Evolutionary conservation across 345 rosid species (phyloP).

Genomic region (Hirschfeldia incana): DNA sequence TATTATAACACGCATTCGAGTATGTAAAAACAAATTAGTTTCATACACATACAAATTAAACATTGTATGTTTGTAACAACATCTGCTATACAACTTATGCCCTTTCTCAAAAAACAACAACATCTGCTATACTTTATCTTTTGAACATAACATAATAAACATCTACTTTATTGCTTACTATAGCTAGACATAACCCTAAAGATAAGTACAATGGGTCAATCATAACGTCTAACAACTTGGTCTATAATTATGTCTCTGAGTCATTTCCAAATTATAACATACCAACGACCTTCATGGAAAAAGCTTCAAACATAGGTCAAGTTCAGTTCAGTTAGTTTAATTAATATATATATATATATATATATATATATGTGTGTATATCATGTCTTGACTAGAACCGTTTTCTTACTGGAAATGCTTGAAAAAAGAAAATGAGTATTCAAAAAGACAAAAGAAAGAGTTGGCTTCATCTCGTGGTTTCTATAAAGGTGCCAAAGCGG

Average conservation of each 20-base stretch:
- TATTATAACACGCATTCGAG: not conserved
- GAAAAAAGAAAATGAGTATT: not conserved
- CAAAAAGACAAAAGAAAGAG: conserved; percentile 19
- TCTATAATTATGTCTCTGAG: not conserved
- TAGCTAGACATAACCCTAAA: not conserved
- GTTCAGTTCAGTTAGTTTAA: not conserved
- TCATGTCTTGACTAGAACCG: not conserved
- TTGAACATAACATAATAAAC: not conserved
- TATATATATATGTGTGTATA: not conserved
- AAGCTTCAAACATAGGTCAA: not conserved
- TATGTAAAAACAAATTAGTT: not conserved
- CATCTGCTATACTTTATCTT: not conserved
- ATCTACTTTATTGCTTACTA: not conserved
- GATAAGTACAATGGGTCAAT: conserved; percentile 5
- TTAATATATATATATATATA: not conserved
- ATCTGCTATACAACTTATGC: not conserved
- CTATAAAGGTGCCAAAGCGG: conserved; percentile 34
- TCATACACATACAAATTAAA: not conserved
- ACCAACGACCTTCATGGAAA: not conserved
- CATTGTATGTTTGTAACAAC: not conserved
- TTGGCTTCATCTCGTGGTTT: conserved; percentile 38
- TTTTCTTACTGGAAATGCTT: not conserved
- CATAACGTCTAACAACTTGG: not conserved
- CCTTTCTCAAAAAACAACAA: not conserved
- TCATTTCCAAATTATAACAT: not conserved